phyloP scores from a whole-genome alignment of 2,329 filamentous ascomycete species.

The Monosporascus sp. region DNA sequence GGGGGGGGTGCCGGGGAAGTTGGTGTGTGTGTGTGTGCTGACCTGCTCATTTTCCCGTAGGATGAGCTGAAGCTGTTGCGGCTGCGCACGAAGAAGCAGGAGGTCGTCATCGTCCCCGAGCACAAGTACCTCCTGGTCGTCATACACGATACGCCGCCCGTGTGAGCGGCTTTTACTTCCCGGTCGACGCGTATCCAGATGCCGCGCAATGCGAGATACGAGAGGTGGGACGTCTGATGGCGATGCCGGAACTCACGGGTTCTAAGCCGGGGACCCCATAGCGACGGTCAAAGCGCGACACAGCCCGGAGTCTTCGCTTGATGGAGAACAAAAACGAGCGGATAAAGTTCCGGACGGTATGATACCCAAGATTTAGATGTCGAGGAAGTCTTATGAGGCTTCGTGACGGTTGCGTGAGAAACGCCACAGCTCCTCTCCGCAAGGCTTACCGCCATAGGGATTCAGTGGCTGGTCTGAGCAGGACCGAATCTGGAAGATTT shows the following conservation, averaged over 20 bases:
- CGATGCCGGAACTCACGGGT: too few species aligned
- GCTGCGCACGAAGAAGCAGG: slow-evolving; percentile 77
- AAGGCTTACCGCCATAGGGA: too few species aligned
- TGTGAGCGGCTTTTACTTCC: slow-evolving; percentile 32
- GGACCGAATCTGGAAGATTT: too few species aligned
- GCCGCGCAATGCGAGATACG: neutral
- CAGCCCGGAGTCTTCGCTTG: too few species aligned
- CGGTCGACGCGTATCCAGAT: too few species aligned
- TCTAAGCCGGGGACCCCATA: too few species aligned
- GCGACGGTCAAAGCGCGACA: too few species aligned
- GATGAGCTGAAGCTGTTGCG: slow-evolving; percentile 74
- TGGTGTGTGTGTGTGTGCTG: neutral
- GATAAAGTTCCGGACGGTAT: slow-evolving; percentile 18
- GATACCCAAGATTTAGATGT: slow-evolving; percentile 19
- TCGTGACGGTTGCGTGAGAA: neutral
- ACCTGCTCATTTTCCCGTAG: slow-evolving; percentile 26
- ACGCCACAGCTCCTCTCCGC: too few species aligned
- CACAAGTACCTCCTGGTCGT: slow-evolving; percentile 73
- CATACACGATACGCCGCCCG: slow-evolving; percentile 73
- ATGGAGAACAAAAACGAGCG: too few species aligned
- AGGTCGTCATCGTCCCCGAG: slow-evolving; percentile 79
- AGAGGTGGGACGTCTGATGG: neutral
- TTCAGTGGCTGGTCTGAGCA: too few species aligned
- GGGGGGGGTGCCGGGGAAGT: too few species aligned
- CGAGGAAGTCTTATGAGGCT: slow-evolving; percentile 2